Evolutionary conservation across 345 rosid genomes (phyloP).

Genomic region (Acer negundo): DNA sequence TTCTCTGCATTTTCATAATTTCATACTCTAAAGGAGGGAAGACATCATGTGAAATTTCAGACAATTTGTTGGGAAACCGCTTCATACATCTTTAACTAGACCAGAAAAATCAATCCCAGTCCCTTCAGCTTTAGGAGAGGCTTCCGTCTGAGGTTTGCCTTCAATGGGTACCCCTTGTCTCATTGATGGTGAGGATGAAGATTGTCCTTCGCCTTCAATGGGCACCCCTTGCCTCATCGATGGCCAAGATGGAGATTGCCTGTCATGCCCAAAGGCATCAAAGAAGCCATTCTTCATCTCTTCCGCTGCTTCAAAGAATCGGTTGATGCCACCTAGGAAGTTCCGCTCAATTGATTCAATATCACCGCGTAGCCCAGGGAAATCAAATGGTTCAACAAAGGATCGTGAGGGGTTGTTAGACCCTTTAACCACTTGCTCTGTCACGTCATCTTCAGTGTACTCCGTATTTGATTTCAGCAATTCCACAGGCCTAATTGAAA

Average conservation of each 20-base stretch:
- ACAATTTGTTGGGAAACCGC: too few relatives aligned
- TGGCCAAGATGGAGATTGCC: conserved; percentile 36
- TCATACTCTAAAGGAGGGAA: neutral
- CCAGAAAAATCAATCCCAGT: conserved; percentile 55
- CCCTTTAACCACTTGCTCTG: conserved; percentile 51
- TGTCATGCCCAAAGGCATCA: conserved; percentile 44
- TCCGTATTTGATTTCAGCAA: conserved; percentile 74
- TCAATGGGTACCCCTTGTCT: conserved; percentile 58
- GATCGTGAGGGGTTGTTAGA: conserved; percentile 25
- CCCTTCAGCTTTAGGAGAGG: conserved; percentile 26
- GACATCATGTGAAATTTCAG: neutral
- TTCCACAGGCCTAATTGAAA: conserved; percentile 59
- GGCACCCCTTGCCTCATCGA: conserved; percentile 49
- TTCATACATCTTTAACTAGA: conserved; percentile 67
- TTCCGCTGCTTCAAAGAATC: conserved; percentile 72
- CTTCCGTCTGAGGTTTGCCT: conserved; percentile 38
- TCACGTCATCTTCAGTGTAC: conserved; percentile 92
- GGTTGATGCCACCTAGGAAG: conserved; percentile 56
- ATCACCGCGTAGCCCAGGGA: conserved; percentile 77
- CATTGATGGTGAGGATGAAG: conserved; percentile 35
- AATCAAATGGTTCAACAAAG: conserved; percentile 48
- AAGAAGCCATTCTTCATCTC: conserved; percentile 65
- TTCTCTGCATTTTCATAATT: neutral
- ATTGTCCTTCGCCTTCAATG: conserved; percentile 14
- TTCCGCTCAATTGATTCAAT: conserved; percentile 60